Base-by-base conservation (phyloP, 768 basidiomycete genomes). In the Favolaschia claudopus region DNA sequence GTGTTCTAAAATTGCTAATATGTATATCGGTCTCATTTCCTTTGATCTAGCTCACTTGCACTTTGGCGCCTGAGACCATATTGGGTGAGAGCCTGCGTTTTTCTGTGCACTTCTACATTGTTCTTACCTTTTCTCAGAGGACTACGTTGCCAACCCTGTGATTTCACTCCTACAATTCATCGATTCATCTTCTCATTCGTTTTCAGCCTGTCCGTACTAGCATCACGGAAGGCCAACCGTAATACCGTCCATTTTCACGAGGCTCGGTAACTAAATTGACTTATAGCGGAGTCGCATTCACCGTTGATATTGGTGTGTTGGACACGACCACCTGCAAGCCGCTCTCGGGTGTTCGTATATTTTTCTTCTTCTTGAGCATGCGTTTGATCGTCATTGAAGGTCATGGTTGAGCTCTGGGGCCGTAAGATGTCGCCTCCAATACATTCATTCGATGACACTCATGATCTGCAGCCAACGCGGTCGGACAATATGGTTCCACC, bases 311-410 rank as follows among this genome's bases (percentile, higher is more conserved):
- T 33, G 75, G 74, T 37, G 64, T 79, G 34, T 65, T 80, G 54
- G 73, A 79, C 56, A 71, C 74, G 2, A 66, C 71, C n/a, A 77
- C 77, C 20, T 80, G 79, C 70, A 50, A 77, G 57, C 77, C 78
- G 3, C 64, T 78, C 42, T 37, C 70, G 10, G 73, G 75, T 56
- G 54, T 58, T 22, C 7, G 37, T 47, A 19, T 29, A n/a, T 9
- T n/a, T 27, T 42, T 17, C 36, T n/a, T 19, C 1, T 29, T 31
- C 14, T 6, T 20, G 5, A 1, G 7, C 12, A 29, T 19, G 13
- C 14, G 1, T 27, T 24, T n/a, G n/a, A n/a, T n/a, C n/a, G 3
- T 20, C 29, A 6, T 9, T 38, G 7, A n/a, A 63, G 61, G 71
- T 69, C 15, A 73, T 78, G 72, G 76, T 80, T 24, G 78, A 80